Percentiles rank a stretch among this genome's conserved stretches.
Conservation (phyloP, 208 protist species). For the Sergeia podlipaevii region DNA sequence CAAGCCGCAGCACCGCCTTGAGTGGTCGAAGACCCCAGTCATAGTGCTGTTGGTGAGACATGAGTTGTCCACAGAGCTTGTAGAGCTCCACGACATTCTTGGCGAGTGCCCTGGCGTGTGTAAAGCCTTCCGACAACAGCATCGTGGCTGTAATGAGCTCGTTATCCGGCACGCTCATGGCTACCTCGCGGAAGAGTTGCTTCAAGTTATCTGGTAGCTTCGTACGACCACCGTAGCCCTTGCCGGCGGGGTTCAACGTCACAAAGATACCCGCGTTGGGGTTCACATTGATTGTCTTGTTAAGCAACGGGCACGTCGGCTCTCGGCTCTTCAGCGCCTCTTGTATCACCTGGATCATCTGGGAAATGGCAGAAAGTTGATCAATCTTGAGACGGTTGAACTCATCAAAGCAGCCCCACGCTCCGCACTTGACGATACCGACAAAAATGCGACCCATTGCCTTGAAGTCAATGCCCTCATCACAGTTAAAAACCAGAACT, state of each 20-base stretch:
- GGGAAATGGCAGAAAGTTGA: constrained; percentile 93
- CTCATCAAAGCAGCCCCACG: constrained; percentile 94
- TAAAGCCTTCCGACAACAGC: constrained; percentile 91
- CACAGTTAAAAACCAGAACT: constrained; percentile 95
- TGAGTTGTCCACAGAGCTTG: constrained; percentile 94
- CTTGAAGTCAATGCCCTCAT: constrained; percentile 94
- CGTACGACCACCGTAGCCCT: constrained; percentile 96
- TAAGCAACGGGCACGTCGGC: constrained; percentile 73
- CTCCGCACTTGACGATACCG: constrained; percentile 93
- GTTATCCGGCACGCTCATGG: constrained; percentile 97
- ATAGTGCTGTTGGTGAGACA: constrained; percentile 98
- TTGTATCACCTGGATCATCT: constrained; percentile 94
- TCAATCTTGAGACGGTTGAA: constrained; percentile 95
- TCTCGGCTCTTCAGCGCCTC: constrained; percentile 85
- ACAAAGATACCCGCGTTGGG: constrained; percentile 95
- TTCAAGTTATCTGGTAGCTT: constrained; percentile 98
- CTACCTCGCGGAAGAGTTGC: constrained; percentile 96
- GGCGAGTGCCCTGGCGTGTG: constrained; percentile 70
- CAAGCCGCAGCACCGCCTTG: constrained; percentile 94
- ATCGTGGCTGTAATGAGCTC: constrained; percentile 95
- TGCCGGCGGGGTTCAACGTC: constrained; percentile 96
- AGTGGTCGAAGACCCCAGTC: constrained; percentile 97
- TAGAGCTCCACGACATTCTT: constrained; percentile 92
- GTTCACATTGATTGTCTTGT: constrained; percentile 71
- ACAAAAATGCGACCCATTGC: constrained; percentile 94